phyloP scores from a whole-genome alignment of 2,329 filamentous ascomycete species.

The Lachnellula arida region DNA sequence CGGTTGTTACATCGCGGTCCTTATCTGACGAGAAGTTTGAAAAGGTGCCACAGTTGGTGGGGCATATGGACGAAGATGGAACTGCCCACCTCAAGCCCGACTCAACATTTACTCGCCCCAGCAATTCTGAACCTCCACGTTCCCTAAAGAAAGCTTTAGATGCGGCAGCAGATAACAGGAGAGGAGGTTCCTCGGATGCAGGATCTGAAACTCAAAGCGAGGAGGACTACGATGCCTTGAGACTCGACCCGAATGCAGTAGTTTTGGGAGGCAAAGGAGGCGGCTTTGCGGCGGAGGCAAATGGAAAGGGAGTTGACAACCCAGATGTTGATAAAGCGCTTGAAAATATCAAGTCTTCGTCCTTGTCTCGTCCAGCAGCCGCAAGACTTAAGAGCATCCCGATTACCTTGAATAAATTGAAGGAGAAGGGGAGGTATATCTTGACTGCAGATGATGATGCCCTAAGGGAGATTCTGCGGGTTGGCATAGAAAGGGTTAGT shows the following conservation, averaged over 20 bases:
- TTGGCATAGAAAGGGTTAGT: conserved; percentile 24
- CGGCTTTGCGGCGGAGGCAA: conserved; percentile 27
- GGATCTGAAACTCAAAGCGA: conserved; percentile 26
- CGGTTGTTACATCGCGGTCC: neutral
- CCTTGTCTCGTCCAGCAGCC: conserved; percentile 5
- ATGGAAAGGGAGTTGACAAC: conserved; percentile 3
- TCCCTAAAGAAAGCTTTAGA: conserved; percentile 27
- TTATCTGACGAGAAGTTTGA: conserved; percentile 19
- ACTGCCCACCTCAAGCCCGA: conserved; percentile 18
- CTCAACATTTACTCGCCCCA: conserved; percentile 2
- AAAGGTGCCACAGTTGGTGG: conserved; percentile 15
- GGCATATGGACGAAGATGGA: conserved; percentile 20
- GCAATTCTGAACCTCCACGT: conserved; percentile 14
- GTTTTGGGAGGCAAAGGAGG: conserved; percentile 32
- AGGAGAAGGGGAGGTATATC: conserved; percentile 26
- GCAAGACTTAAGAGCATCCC: conserved; percentile 26
- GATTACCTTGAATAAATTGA: conserved; percentile 27
- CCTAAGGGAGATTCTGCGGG: conserved; percentile 24
- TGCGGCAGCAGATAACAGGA: conserved; percentile 3
- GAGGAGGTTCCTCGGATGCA: conserved; percentile 13
- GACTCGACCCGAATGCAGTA: conserved; percentile 24
- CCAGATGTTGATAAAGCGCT: conserved; percentile 15
- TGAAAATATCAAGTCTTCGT: conserved; percentile 15
- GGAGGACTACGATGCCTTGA: conserved; percentile 30
- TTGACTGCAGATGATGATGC: conserved; percentile 27